Percentiles rank a stretch among this genome's conserved stretches.
Evolutionary conservation across 345 rosid species (phyloP).

Genomic region (Lagerstroemia speciosa): DNA sequence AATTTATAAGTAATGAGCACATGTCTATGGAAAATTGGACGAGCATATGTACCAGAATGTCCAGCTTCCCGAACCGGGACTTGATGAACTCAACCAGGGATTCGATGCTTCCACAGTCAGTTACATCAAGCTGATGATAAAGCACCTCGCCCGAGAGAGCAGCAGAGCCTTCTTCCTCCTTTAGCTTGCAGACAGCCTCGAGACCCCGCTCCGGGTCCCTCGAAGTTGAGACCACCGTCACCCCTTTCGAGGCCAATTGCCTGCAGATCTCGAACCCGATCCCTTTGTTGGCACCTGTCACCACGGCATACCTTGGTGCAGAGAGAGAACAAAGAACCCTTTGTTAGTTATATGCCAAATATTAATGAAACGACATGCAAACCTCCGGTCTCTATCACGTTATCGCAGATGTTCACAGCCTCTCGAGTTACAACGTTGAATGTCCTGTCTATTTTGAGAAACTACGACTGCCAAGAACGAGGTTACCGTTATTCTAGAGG

Average conservation of each 20-base stretch:
- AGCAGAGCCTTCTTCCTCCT: neutral
- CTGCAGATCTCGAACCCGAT: conserved; percentile 13
- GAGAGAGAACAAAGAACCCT: neutral
- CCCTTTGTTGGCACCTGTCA: conserved; percentile 16
- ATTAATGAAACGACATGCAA: neutral
- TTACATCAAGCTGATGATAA: conserved; percentile 23
- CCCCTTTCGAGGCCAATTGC: conserved; percentile 18
- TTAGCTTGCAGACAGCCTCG: conserved; percentile 5
- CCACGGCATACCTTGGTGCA: neutral
- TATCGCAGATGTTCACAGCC: neutral
- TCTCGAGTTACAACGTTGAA: too few species aligned
- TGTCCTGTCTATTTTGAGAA: too few species aligned
- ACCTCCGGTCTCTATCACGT: neutral
- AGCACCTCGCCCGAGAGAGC: conserved; percentile 6
- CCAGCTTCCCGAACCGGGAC: conserved; percentile 17
- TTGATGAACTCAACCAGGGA: conserved; percentile 11
- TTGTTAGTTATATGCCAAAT: too few species aligned
- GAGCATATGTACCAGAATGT: conserved; percentile 17
- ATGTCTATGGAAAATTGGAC: neutral
- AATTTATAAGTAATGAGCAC: too few species aligned
- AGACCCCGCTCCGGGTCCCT: conserved; percentile 24
- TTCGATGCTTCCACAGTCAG: conserved; percentile 15
- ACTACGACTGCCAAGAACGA: too few species aligned
- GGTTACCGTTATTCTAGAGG: too few species aligned
- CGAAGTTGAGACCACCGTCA: conserved; percentile 11